These are phyloP conservation scores for Candida fluviatilis DNA, from an alignment of 805 yeast genomes.

Conservation along the genomic window DNA sequence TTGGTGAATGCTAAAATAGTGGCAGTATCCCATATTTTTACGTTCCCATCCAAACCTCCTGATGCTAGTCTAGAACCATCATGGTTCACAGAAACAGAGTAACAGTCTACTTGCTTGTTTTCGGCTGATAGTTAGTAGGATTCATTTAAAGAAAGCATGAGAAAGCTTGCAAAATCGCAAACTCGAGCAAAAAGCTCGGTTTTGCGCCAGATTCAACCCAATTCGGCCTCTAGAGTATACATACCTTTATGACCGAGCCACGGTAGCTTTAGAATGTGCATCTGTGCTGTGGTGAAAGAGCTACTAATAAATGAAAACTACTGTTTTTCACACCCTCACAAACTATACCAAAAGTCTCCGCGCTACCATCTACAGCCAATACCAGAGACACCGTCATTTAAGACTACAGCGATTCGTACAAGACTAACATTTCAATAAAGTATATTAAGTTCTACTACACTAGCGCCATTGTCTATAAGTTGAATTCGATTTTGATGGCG, in stretches of 20 bases:
- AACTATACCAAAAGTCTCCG: too few species aligned
- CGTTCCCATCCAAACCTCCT: conserved; percentile 89
- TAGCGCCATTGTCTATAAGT: conserved; percentile 22
- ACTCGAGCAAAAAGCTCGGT: too few species aligned
- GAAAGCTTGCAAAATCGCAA: neutral
- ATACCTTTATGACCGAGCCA: conserved; percentile 43
- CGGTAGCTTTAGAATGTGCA: conserved; percentile 41
- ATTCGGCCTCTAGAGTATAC: too few species aligned
- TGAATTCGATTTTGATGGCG: conserved; percentile 56
- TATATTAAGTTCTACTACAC: too few species aligned
- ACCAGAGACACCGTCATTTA: too few species aligned
- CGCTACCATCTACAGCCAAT: too few species aligned
- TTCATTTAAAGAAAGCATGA: neutral
- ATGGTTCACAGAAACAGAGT: conserved; percentile 73
- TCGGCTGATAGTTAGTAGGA: conserved; percentile 51
- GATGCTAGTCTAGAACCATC: conserved; percentile 87
- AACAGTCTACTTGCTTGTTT: conserved; percentile 75
- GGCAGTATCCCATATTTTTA: conserved; percentile 78
- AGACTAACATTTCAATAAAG: too few species aligned
- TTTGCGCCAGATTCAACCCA: too few species aligned
- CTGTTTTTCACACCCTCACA: too few species aligned
- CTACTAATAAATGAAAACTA: too few species aligned
- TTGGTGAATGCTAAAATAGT: conserved; percentile 45
- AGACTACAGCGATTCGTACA: too few species aligned
- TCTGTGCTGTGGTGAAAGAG: too few species aligned